Base-by-base conservation (phyloP, 2,329 filamentous ascomycete species). In the Claviceps cyperi region DNA sequence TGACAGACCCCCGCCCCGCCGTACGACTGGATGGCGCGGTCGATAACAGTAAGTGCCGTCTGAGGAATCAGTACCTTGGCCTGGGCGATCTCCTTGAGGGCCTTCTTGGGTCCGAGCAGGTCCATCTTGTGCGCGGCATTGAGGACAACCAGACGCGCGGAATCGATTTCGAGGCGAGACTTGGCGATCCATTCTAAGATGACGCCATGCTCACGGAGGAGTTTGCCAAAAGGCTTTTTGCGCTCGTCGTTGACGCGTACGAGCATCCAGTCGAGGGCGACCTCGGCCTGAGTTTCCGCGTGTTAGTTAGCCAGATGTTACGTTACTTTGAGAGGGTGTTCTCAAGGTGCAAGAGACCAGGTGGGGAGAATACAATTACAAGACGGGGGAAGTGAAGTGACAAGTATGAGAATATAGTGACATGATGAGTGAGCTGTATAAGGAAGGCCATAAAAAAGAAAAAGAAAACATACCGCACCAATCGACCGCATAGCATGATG, bases 401-500 rank as follows among this genome's bases (percentile, higher is more conserved):
- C 15, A 17, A 5, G 21, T 22, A 40, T n/a, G 35, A 38, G 32
- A n/a, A 8, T 28, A 8, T 28, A 32, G 9, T 32, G 28, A 32
- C 28, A 11, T 11, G 28, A 32, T 11, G 1, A 4, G 9, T 11
- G 9, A 32, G 9, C 3, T 32, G 28, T 32, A 32, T 11, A 11
- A 32, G 3, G 3, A 32, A 4, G 28, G n/a, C n/a, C n/a, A 11
- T 9, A 5, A 37, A 15, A 24, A 13, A 4, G 8, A 15, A 17
- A 4, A 19, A 45, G 7, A 19, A 5, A 8, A 70, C 75, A 65
- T 69, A 80, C 80, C 48, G 88, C 84, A 49, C 92, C 92, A 63
- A 98, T 92, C 53, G 81, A 83, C 56, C 92, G 83, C 92, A 98
- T 98, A 53, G 89, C 88, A 71, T 98, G 92, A 72, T 98, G 92